Percentiles rank a stretch among this genome's conserved stretches.
Conservation (phyloP, 345 rosid species). For the Heritiera littoralis region DNA sequence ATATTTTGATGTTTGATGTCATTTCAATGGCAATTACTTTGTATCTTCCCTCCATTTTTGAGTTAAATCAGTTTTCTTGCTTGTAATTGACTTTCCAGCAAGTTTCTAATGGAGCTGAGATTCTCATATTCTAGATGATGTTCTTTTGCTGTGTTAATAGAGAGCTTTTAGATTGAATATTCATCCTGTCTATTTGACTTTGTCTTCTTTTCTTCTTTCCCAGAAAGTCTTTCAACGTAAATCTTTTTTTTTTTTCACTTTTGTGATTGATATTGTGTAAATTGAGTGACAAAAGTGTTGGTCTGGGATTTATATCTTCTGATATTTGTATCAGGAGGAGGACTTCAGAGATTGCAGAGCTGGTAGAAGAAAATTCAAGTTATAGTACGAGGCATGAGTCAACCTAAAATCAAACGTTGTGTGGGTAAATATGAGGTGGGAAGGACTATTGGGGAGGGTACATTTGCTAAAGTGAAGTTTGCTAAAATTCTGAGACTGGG, state of each 20-base stretch:
- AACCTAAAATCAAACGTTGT: constrained; percentile 69
- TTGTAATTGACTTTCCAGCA: neutral
- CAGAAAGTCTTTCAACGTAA: neutral
- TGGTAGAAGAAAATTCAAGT: constrained; percentile 7
- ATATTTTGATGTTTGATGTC: neutral
- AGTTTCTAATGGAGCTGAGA: neutral
- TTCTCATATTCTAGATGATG: neutral
- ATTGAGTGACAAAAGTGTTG: neutral
- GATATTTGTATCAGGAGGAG: constrained; percentile 28
- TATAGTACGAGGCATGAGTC: constrained; percentile 45
- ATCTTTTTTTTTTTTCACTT: neutral
- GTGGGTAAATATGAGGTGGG: constrained; percentile 98
- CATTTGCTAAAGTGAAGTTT: constrained; percentile 97
- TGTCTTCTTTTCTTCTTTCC: neutral
- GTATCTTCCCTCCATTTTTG: neutral
- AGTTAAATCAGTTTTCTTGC: neutral
- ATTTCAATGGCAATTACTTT: constrained; percentile 1
- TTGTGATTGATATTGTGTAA: neutral
- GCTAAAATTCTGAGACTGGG: constrained; percentile 84
- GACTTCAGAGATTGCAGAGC: constrained; percentile 12
- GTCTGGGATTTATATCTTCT: neutral
- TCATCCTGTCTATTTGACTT: neutral
- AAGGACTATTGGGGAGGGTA: constrained; percentile 95
- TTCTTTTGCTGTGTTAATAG: neutral
- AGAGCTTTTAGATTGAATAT: neutral